Conservation (phyloP, 371 early-diverging fungal species). For the Blakeslea trispora region DNA sequence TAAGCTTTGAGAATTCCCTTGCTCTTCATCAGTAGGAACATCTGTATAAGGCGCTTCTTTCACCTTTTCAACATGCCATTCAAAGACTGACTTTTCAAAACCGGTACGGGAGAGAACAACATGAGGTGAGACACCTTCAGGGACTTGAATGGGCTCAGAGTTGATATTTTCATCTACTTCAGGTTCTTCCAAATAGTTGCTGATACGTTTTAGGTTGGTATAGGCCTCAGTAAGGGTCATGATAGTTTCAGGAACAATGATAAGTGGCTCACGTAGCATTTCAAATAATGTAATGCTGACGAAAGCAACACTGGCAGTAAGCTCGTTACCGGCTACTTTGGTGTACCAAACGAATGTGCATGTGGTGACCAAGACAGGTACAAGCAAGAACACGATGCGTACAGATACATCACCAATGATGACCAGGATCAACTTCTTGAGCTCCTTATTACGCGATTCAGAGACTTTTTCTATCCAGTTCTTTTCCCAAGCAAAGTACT, state of each 20-base stretch:
- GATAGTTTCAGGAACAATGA: conserved; percentile 48
- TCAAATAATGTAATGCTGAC: conserved; percentile 63
- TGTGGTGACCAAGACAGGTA: conserved; percentile 59
- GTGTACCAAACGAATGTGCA: conserved; percentile 62
- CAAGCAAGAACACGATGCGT: conserved; percentile 42
- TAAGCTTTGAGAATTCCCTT: conserved; percentile 23
- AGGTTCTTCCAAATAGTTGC: conserved; percentile 53
- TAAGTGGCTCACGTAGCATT: conserved; percentile 54
- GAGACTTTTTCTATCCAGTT: conserved; percentile 54
- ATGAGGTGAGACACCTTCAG: conserved; percentile 20
- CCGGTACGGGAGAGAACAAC: conserved; percentile 41
- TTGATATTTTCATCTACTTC: conserved; percentile 42
- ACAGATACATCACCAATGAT: conserved; percentile 44
- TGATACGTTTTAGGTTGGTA: conserved; percentile 57
- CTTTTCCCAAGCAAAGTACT: conserved; percentile 70
- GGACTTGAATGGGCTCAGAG: conserved; percentile 16
- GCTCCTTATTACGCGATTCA: conserved; percentile 55
- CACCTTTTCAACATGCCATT: conserved; percentile 42
- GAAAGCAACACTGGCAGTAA: conserved; percentile 57
- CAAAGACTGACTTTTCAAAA: conserved; percentile 48
- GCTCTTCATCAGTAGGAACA: conserved; percentile 1
- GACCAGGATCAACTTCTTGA: conserved; percentile 43
- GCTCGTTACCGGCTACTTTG: conserved; percentile 51
- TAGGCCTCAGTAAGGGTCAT: conserved; percentile 42
- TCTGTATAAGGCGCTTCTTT: neutral